Evolutionary conservation across 768 basidiomycete species (phyloP), one percentile per base, ranked within the genome.

Genomic region (Cystobasidium tubakii): DNA sequence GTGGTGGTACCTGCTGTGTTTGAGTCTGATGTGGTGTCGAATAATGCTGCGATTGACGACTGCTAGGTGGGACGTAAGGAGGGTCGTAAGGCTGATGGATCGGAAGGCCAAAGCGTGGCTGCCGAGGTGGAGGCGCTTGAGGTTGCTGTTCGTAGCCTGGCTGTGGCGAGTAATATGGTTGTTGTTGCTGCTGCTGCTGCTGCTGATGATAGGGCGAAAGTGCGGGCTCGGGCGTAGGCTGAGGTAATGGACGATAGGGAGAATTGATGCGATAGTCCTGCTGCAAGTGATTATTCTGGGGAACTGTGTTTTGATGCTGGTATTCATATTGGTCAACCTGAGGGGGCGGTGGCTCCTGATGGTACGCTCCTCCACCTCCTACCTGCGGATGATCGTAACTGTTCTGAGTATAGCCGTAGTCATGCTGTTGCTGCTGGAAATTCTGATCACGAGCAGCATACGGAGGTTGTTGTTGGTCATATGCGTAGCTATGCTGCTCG

Each of bases 1-100:
- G 66, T 13, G 66, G 66, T 19, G 66, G 66, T 15, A 27, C 27
- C 12, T 46, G 36, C 4, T 29, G 66, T 31, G 21, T 50, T 50
- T 50, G 46, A 3, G 46, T 6, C 21, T 50, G 46, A 50, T 21
- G 7, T 3, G n/a, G 12, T n/a, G 46, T 21, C n/a, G 12, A n/a
- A 4, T 50, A n/a, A 50, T 50, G 46, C 46, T 50, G 46, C 15
- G 46, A 50, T 50, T 50, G 46, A 3, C 46, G 46, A 50, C 46
- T 50, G 46, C 46, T 50, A 9, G 63, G 25, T 10, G 33, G 33
- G n/a, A 27, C 17, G 29, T 67, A 67, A 27, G 66, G 66, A 27
- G 42, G 66, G 50, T 67, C 66, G 50, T 67, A 67, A 23, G 44
- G 43, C 31, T 67, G 66, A 54, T 67, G 66, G 15, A 50, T n/a